Conservation (phyloP, 108 stramenopile genomes). For the Cyclotella sp. region DNA sequence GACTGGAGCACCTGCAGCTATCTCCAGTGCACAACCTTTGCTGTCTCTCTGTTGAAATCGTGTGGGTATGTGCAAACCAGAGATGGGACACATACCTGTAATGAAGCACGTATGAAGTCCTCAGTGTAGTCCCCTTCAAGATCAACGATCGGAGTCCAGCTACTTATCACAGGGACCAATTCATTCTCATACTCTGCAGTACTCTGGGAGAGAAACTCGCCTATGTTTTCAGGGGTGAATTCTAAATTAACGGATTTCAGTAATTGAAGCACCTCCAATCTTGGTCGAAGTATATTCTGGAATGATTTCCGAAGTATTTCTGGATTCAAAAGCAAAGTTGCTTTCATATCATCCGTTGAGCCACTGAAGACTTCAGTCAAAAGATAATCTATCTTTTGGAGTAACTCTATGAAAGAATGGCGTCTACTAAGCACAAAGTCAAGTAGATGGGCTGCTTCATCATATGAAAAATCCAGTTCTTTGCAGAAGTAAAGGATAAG, state of each 20-base stretch:
- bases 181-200: slow-evolving; percentile 23
- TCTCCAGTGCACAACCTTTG: slow-evolving; percentile 37
- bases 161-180: slow-evolving; percentile 24
- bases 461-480: slow-evolving; percentile 20
- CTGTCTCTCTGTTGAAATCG: slow-evolving; percentile 39
- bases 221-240: slow-evolving; percentile 28
- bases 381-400: slow-evolving; percentile 31
- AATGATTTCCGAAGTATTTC: slow-evolving; percentile 28
- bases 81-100: slow-evolving; percentile 18
- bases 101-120: slow-evolving; percentile 13
- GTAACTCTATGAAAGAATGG: slow-evolving; percentile 4
- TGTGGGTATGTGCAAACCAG: slow-evolving; percentile 20
- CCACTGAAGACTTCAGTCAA: slow-evolving; percentile 27
- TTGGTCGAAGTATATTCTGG: slow-evolving; percentile 16
- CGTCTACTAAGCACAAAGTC: not conserved
- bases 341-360: slow-evolving; percentile 30
- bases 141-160: slow-evolving; percentile 19
- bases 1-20: not conserved
- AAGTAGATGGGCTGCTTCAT: slow-evolving; percentile 25
- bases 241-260: slow-evolving; percentile 31
- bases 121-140: not conserved
- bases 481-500: slow-evolving; percentile 13
- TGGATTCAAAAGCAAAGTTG: slow-evolving; percentile 15
- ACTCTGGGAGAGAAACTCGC: slow-evolving; percentile 10
- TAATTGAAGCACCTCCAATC: slow-evolving; percentile 18